A percentile compares a stretch with the other conserved stretches of the same genome.
phyloP scores from a whole-genome alignment of 208 protist genomes.

The Crithidia thermophila region DNA sequence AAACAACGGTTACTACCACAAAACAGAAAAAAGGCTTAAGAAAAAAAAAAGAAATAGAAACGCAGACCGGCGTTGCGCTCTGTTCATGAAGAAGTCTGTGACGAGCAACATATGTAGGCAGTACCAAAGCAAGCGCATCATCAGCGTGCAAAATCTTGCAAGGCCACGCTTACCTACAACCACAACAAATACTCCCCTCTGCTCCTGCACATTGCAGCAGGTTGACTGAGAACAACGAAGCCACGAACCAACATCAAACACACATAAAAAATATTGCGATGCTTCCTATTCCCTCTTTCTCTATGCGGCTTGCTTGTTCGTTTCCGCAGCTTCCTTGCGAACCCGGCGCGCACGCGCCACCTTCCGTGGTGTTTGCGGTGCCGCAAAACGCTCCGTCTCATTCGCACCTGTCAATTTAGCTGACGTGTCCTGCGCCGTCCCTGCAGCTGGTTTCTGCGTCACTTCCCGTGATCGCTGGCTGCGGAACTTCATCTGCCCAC shows the following conservation, averaged over 20 bases:
- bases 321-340: neutral
- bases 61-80: too few species aligned
- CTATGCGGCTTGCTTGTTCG: neutral
- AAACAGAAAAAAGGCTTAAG: too few species aligned
- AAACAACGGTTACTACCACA: too few species aligned
- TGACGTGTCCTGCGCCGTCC: neutral
- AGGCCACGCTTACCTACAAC: too few species aligned
- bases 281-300: neutral
- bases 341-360: constrained; percentile 47
- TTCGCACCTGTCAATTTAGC: neutral
- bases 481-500: neutral
- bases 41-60: too few species aligned
- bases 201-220: too few species aligned
- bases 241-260: neutral
- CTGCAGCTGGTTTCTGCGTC: neutral
- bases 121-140: too few species aligned
- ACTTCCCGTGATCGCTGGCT: neutral
- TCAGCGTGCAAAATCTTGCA: too few species aligned
- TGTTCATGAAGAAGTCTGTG: too few species aligned
- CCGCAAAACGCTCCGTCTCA: constrained; percentile 33
- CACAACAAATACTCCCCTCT: too few species aligned
- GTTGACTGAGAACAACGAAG: too few species aligned
- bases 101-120: too few species aligned
- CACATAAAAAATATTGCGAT: neutral
- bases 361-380: constrained; percentile 54